Conservation (phyloP, 768 basidiomycete species). For the Dentipellis fragilis region DNA sequence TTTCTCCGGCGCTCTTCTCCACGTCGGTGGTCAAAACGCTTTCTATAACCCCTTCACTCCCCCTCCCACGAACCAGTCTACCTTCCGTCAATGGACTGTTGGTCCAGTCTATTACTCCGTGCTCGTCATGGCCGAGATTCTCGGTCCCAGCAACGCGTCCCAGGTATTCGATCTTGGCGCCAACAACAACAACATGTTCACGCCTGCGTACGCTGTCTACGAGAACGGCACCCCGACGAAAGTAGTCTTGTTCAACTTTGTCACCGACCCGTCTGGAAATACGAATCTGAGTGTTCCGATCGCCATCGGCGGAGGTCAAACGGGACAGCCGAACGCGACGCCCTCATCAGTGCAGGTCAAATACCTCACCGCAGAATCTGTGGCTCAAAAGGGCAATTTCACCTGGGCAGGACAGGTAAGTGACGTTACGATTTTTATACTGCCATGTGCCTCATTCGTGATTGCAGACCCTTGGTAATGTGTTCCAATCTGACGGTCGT, state of each 20-base stretch:
- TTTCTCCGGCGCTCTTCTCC: conserved; percentile 31
- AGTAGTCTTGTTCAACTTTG: conserved; percentile 65
- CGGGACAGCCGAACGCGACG: conserved; percentile 26
- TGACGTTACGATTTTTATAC: too few relatives aligned
- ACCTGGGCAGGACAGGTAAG: conserved; percentile 71
- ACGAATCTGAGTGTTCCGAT: conserved; percentile 45
- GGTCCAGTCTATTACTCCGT: conserved; percentile 69
- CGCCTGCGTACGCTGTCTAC: conserved; percentile 64
- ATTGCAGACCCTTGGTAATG: conserved; percentile 46
- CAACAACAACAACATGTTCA: conserved; percentile 39
- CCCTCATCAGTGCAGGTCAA: conserved; percentile 45
- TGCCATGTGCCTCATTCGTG: not conserved
- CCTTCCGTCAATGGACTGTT: conserved; percentile 60
- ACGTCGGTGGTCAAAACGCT: conserved; percentile 55
- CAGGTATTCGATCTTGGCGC: conserved; percentile 59
- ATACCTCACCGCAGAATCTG: conserved; percentile 47
- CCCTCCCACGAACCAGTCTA: conserved; percentile 44
- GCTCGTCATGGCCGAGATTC: conserved; percentile 57
- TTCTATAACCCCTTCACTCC: conserved; percentile 49
- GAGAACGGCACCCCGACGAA: conserved; percentile 54
- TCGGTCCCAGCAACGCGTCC: conserved; percentile 53
- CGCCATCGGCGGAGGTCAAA: conserved; percentile 33
- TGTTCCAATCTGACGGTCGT: conserved; percentile 59
- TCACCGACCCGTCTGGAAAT: conserved; percentile 47
- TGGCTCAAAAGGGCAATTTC: conserved; percentile 53